These are phyloP conservation scores for Colletotrichum nymphaeae DNA, from an alignment of 2,329 filamentous ascomycete species.

Conservation along the genomic window DNA sequence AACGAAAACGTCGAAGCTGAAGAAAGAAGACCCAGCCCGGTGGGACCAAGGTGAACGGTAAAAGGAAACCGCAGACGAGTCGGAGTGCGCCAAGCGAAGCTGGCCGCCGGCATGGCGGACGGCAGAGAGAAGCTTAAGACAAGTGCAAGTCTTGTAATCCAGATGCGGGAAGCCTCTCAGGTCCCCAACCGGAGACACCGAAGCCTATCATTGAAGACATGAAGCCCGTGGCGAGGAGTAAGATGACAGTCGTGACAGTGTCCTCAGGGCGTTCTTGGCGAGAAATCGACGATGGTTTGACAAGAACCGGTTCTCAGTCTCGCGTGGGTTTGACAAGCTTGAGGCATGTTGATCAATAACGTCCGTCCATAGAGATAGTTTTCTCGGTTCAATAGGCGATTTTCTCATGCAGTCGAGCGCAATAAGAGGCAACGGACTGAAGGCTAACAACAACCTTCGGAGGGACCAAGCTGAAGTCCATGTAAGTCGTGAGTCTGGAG, in stretches of 20 bases:
- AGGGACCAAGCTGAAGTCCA: neutral
- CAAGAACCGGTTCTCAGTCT: neutral
- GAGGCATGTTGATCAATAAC: neutral
- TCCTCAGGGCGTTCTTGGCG: constrained; percentile 1
- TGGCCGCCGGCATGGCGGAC: neutral
- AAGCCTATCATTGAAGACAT: neutral
- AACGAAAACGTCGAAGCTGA: constrained; percentile 30
- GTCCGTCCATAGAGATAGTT: neutral
- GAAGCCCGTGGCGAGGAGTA: neutral
- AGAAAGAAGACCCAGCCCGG: constrained; percentile 4
- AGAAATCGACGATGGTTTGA: neutral
- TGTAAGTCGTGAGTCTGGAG: constrained; percentile 1
- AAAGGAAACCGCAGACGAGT: constrained; percentile 14
- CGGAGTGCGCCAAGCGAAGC: neutral
- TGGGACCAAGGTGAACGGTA: constrained; percentile 7
- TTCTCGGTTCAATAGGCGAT: neutral
- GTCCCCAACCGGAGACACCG: constrained; percentile 6
- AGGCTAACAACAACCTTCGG: neutral
- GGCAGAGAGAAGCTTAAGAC: constrained; percentile 12
- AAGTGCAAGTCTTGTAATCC: neutral
- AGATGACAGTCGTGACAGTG: constrained; percentile 6
- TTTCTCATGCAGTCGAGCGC: neutral
- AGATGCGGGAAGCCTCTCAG: neutral
- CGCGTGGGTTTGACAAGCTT: constrained; percentile 12
- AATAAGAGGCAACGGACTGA: neutral